Evolutionary conservation across 2,329 filamentous ascomycete species (phyloP).

Genomic region (Chaetothyriales sp.): DNA sequence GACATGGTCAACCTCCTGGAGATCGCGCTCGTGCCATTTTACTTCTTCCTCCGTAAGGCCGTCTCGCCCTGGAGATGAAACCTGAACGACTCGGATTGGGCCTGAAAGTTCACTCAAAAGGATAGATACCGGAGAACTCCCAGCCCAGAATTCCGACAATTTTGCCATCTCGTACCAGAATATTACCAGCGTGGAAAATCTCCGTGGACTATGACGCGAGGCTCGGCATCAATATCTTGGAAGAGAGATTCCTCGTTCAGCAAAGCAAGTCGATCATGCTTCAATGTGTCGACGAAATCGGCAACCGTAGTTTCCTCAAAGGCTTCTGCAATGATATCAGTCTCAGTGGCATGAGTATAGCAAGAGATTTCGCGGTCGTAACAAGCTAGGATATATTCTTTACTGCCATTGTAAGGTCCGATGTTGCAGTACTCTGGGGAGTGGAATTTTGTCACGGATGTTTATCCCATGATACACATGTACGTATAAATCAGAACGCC

Average conservation of each 20-base stretch:
- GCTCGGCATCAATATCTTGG: neutral
- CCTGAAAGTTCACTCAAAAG: neutral
- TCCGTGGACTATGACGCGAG: slow-evolving; percentile 13
- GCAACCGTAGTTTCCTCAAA: neutral
- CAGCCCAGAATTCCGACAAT: slow-evolving; percentile 19
- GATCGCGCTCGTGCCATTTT: neutral
- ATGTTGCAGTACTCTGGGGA: neutral
- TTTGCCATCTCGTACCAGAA: slow-evolving; percentile 15
- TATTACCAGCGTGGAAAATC: slow-evolving; percentile 15
- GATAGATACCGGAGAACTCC: slow-evolving; percentile 20
- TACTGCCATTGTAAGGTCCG: neutral
- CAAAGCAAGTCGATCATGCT: neutral
- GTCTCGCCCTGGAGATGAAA: neutral
- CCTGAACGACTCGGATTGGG: neutral
- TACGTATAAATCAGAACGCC: no score
- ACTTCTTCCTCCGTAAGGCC: neutral
- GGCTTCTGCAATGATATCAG: neutral
- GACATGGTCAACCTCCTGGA: neutral
- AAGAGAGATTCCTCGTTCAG: neutral
- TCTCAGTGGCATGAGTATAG: neutral
- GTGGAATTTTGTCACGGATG: neutral
- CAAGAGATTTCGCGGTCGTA: neutral
- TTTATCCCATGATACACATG: no score
- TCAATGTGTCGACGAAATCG: neutral
- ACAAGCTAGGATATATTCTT: neutral